These are phyloP conservation scores for Trichoderma koningii DNA, from an alignment of 2,329 filamentous ascomycete genomes.

Conservation along the genomic window DNA sequence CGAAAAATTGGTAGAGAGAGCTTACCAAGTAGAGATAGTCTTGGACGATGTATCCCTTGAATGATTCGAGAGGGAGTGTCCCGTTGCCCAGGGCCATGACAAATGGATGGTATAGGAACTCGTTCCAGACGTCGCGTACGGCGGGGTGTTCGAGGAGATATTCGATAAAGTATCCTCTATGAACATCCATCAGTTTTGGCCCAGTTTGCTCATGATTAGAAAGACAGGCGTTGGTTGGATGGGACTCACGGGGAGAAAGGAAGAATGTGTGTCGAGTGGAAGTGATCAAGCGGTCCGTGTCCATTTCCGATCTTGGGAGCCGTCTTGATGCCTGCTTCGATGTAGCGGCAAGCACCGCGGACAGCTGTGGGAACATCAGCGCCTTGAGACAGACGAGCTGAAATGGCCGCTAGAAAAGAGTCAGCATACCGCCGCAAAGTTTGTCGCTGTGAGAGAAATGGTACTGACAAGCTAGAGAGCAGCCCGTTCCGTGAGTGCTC, in stretches of 20 bases:
- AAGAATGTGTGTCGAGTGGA: conserved; percentile 68
- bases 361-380: conserved; percentile 61
- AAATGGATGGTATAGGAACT: conserved; percentile 80
- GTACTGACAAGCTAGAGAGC: conserved; percentile 78
- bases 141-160: conserved; percentile 77
- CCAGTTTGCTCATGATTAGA: too few relatives aligned
- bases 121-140: conserved; percentile 72
- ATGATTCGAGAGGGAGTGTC: conserved; percentile 71
- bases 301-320: conserved; percentile 66
- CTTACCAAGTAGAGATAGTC: conserved; percentile 86
- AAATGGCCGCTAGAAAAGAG: conserved; percentile 62
- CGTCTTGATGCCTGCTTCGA: conserved; percentile 69
- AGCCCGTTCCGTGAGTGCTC: conserved; percentile 94
- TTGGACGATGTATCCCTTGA: conserved; percentile 87
- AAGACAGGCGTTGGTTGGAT: too few relatives aligned
- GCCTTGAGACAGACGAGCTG: conserved; percentile 68
- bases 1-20: background rate
- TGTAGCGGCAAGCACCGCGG: conserved; percentile 67
- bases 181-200: background rate
- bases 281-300: conserved; percentile 75
- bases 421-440: background rate
- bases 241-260: conserved; percentile 65
- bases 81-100: conserved; percentile 75
- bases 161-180: conserved; percentile 75
- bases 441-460: background rate